Conservation (phyloP, 2,329 filamentous ascomycete species). For the Fusarium algeriense region DNA sequence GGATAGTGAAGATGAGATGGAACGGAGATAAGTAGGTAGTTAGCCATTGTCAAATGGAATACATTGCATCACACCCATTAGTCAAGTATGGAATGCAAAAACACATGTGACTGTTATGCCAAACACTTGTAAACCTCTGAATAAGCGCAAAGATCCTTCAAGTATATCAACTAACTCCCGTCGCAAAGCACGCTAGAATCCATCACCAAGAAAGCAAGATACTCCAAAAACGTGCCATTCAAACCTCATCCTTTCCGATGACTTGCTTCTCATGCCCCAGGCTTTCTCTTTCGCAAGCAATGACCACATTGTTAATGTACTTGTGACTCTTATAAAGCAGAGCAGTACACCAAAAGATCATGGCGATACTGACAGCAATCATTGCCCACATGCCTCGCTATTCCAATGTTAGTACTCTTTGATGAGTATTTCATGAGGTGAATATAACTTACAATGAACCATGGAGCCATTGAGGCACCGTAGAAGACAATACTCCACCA, state of each 20-base stretch:
- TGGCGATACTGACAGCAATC: conserved; percentile 72
- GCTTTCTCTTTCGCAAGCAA: conserved; percentile 10
- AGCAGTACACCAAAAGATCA: conserved; percentile 69
- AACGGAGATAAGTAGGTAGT: background rate
- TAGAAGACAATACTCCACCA: conserved; percentile 83
- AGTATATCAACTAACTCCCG: background rate
- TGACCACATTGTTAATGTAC: conserved; percentile 5
- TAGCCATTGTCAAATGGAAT: conserved; percentile 12
- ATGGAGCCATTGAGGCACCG: conserved; percentile 73
- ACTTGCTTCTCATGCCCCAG: conserved; percentile 20
- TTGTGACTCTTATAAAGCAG: conserved; percentile 56
- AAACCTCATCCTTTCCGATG: conserved; percentile 5
- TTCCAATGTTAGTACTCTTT: background rate
- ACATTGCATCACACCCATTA: background rate
- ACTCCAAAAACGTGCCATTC: background rate
- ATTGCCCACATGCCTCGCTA: conserved; percentile 79
- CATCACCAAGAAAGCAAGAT: background rate
- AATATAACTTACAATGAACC: conserved; percentile 66
- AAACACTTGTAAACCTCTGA: background rate
- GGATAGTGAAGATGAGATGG: background rate
- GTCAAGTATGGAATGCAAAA: background rate
- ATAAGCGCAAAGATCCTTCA: background rate
- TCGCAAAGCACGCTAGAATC: background rate
- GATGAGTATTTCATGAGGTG: rapidly evolving
- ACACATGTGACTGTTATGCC: background rate